Evolutionary conservation across 139 green algal genomes (phyloP).

Genomic region (Tetratostichococcus sp.): DNA sequence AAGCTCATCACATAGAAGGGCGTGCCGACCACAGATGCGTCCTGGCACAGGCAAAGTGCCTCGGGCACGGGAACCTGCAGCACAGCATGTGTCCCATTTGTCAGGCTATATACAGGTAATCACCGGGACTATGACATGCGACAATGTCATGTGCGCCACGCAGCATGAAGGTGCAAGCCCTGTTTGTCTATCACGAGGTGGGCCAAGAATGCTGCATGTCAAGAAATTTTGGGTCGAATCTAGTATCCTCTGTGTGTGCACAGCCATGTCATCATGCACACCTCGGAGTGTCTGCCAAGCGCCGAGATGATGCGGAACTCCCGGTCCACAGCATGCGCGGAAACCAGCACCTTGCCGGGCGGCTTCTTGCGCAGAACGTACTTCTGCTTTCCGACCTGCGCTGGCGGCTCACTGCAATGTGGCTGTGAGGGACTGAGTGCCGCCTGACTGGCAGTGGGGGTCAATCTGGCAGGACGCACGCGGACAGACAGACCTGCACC

Average conservation of each 20-base stretch:
- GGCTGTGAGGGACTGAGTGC: no score
- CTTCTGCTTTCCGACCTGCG: constrained; percentile 24
- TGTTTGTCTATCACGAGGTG: no score
- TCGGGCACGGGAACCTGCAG: constrained; percentile 75
- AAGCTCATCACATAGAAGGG: constrained; percentile 92
- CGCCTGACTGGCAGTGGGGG: background rate
- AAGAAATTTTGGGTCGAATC: no score
- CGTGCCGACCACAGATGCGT: constrained; percentile 79
- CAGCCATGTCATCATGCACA: background rate
- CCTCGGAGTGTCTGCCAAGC: constrained; percentile 24
- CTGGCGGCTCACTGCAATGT: background rate
- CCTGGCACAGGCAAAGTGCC: constrained; percentile 72
- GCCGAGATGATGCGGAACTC: constrained; percentile 72
- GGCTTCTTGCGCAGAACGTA: constrained; percentile 97
- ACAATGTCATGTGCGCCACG: no score
- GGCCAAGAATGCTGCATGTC: no score
- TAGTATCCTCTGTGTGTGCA: no score
- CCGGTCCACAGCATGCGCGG: constrained; percentile 91
- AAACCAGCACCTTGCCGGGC: constrained; percentile 80
- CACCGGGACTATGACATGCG: no score
- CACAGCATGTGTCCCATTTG: background rate
- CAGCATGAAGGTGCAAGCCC: no score
- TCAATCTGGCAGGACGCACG: no score
- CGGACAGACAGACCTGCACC: background rate
- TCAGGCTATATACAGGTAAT: no score